These are phyloP conservation scores for Amauroascus verrucosus DNA, from an alignment of 2,329 filamentous ascomycete genomes.

Conservation along the genomic window DNA sequence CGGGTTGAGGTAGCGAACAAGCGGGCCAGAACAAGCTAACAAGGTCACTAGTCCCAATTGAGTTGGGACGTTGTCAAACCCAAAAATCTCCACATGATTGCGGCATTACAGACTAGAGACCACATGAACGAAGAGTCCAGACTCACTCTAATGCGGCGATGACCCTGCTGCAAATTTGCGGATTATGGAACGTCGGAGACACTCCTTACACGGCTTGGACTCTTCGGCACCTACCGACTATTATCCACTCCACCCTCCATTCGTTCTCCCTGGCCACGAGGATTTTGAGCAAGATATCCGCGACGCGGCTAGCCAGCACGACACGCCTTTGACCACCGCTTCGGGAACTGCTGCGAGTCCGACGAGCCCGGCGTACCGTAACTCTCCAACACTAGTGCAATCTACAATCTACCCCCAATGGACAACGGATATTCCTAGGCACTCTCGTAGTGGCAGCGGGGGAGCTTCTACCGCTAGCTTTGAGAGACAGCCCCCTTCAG, in stretches of 20 bases:
- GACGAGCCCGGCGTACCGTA: neutral
- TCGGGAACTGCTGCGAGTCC: neutral
- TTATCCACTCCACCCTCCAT: conserved; percentile 7
- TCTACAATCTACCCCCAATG: conserved; percentile 15
- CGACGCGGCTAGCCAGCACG: conserved; percentile 1
- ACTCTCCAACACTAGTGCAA: neutral
- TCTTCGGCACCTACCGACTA: conserved; percentile 5
- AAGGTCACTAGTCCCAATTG: conserved; percentile 1
- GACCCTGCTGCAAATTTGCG: conserved; percentile 8
- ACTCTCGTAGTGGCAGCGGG: conserved; percentile 36
- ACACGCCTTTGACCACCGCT: neutral
- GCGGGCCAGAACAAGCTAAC: too few relatives aligned
- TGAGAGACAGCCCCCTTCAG: conserved; percentile 28
- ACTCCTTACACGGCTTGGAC: conserved; percentile 7
- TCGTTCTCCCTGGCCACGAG: conserved; percentile 7
- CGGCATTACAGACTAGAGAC: conserved; percentile 3
- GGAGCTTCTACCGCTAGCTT: conserved; percentile 27
- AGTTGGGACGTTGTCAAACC: neutral
- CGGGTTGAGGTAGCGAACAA: too few relatives aligned
- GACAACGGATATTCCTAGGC: conserved; percentile 18
- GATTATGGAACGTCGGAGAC: conserved; percentile 12
- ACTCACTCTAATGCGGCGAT: conserved; percentile 9
- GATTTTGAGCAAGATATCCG: conserved; percentile 7
- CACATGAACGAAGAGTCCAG: conserved; percentile 8
- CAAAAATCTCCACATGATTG: conserved; percentile 10